These are phyloP conservation scores for Colletotrichum liriopes DNA, from an alignment of 2,329 filamentous ascomycete genomes.

Conservation along the genomic window DNA sequence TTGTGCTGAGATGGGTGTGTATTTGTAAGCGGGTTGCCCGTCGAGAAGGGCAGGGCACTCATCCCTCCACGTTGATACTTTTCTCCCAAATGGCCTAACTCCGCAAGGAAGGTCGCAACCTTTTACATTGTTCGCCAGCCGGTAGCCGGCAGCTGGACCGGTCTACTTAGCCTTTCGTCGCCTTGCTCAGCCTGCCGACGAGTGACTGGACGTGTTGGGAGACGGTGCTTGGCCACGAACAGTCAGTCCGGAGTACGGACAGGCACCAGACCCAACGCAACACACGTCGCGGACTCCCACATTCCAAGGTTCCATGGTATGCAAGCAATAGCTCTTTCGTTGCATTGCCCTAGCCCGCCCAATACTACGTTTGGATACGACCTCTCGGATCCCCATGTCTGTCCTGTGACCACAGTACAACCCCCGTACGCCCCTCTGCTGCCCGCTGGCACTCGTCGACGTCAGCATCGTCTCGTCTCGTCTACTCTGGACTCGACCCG, in stretches of 20 bases:
- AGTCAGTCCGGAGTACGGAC: constrained; percentile 11
- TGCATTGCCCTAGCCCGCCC: constrained; percentile 22
- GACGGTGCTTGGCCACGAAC: neutral
- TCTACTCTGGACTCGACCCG: constrained; percentile 16
- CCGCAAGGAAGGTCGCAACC: neutral
- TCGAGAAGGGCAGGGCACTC: neutral
- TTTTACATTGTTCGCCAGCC: constrained; percentile 15
- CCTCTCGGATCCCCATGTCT: constrained; percentile 18
- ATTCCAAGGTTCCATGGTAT: neutral
- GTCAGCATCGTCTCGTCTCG: constrained; percentile 29
- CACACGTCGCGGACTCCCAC: constrained; percentile 18
- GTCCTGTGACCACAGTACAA: constrained; percentile 2
- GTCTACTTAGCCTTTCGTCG: neutral
- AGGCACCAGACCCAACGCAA: neutral
- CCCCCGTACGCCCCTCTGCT: constrained; percentile 3
- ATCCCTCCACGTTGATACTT: neutral
- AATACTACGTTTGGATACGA: constrained; percentile 28
- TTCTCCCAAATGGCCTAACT: neutral
- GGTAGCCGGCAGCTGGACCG: constrained; percentile 21
- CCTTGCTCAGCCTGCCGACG: neutral
- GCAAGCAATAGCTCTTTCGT: constrained; percentile 24
- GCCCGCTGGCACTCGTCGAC: constrained; percentile 13
- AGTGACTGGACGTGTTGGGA: neutral
- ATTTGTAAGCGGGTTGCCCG: constrained; percentile 9
- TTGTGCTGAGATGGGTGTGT: neutral